Base-by-base conservation (phyloP, 768 basidiomycete species). In the Mycena chlorophos region DNA sequence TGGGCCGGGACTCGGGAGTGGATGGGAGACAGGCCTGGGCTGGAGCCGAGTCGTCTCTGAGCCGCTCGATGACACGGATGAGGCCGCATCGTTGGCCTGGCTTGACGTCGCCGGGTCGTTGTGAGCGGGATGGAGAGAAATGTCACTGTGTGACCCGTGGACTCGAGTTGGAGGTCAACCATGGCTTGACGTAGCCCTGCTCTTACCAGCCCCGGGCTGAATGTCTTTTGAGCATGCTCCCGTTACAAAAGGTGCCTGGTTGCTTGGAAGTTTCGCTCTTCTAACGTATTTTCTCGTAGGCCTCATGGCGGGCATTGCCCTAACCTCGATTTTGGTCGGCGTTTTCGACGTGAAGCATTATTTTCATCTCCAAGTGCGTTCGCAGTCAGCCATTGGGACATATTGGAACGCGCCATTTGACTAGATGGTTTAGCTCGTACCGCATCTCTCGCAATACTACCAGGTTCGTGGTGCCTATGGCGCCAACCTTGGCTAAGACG, bases 291-390 rank as follows among this genome's bases (percentile, higher is more conserved):
- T 29, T 30, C 56, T 17, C 57, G 27, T 61, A 95, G 93, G 87
- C 27, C 73, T 94, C 55, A 94, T 96, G 85, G 73, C 92, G 54
- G 75, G 77, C 48, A 75, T 82, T 42, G 92, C 84, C 27, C 55
- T 90, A 40, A 79, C 84, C 2, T 91, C 94, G n/a, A 75, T 94
- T 52, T 66, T 84, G 5, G 85, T 79, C 42, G 87, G 90, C 1
- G 68, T 96, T 28, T 88, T 94, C 65, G 93, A 94, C 64, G 73
- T 91, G 62, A 96, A 95, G 68, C 87, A 94, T 65, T 91, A 93
- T 68, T 80, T 93, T 56, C 90, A 94, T 68, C 76, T 97, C 2
- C 94, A 90, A 75, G 88, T 85, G 60, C 60, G 77, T 62, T 45
- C 10, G 37, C 48, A 19, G n/a, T 27, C 23, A 20, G 29, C 20